Conservation (phyloP, 345 rosid species). For the Citrus australasica region DNA sequence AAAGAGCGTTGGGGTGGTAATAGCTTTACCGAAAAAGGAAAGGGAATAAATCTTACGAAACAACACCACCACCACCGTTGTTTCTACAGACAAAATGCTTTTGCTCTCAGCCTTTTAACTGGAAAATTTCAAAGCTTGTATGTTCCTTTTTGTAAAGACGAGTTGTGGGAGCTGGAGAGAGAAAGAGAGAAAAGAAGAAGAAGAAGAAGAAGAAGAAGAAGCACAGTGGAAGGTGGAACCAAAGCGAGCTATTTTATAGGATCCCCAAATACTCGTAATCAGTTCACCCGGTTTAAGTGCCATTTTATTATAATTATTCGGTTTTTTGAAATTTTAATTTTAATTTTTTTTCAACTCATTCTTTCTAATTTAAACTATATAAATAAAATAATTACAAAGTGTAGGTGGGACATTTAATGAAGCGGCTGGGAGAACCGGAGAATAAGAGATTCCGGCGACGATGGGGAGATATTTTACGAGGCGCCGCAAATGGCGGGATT, state of each 20-base stretch:
- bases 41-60: conserved; percentile 9
- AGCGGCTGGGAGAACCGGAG: background rate
- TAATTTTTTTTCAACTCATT: too few species aligned
- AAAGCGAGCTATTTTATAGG: conserved; percentile 38
- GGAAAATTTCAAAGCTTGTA: background rate
- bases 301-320: background rate
- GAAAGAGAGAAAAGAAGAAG: background rate
- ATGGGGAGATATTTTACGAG: background rate
- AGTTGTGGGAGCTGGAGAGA: background rate
- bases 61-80: background rate
- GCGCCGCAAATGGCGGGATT: conserved; percentile 36
- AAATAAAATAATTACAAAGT: too few species aligned
- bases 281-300: conserved; percentile 10
- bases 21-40: conserved; percentile 18
- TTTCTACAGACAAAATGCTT: too few species aligned
- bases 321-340: background rate
- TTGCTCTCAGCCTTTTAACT: conserved; percentile 4
- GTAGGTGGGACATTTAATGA: background rate
- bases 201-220: conserved; percentile 2
- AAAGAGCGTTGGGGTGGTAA: background rate
- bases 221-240: conserved; percentile 4
- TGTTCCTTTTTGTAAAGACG: background rate
- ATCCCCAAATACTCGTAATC: conserved; percentile 24
- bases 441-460: background rate
- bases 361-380: too few species aligned